Evolutionary conservation across 805 yeast species (phyloP), one percentile per base, ranked within the genome.

Genomic region (Torulaspora franciscae): DNA sequence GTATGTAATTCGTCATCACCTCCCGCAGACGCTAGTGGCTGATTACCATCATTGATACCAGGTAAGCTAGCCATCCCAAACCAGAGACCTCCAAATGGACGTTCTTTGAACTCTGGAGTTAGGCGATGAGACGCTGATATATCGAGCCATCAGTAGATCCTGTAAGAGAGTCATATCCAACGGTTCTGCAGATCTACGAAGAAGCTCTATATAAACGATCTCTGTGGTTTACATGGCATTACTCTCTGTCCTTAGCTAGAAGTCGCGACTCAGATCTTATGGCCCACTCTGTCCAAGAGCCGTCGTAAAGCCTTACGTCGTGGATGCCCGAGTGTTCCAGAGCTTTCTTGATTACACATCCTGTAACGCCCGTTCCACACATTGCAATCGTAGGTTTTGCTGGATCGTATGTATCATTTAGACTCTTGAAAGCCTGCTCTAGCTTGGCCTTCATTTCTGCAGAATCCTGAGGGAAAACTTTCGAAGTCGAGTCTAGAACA

Each of bases 361-460:
- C 98, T 8, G 97, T 83, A 39, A 93, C 97, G 37, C 98, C 99
- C 0, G 97, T 83, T 24, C 98, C 99, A 62, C 99, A 93, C 86
- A 86, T 80, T 32, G 84, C 85, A 40, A 93, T 79, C 14, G 85
- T 79, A 9, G 87, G 90, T 57, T 83, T 82, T 13, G 71, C 65
- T 3, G 62, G 59, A 46, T 70, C 69, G 9, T 57, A 55, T 1
- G 45, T 65, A 42, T 47, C 55, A 3, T 69, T 67, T 32, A 74
- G 62, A 33, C 66, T 68, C 7, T 70, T 58, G 52, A 89, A 75
- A 8, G 79, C 62, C 11, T 66, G 58, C 6, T 61, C 47, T 30
- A 91, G 59, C 35, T 75, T 78, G 8, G 63, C 68, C 7, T 69
- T 59, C 51, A 58, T 49, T 7, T 47, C 51, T 22, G 37, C 51